phyloP scores from a whole-genome alignment of 352 stramenopile species.

The Thraustotheca clavata region DNA sequence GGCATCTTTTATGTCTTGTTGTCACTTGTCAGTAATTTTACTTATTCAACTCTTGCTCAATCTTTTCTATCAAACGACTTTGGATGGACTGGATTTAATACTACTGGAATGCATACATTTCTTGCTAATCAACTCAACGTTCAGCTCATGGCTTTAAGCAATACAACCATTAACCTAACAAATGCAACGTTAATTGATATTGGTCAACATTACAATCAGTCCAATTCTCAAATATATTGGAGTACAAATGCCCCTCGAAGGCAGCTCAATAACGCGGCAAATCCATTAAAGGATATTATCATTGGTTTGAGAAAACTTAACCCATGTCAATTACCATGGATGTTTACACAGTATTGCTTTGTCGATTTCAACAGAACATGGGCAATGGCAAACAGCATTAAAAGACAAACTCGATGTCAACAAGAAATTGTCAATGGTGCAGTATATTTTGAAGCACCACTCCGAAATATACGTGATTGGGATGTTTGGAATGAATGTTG shows the following conservation, averaged over 20 bases:
- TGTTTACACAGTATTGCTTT: constrained; percentile 20
- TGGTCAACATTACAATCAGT: background rate
- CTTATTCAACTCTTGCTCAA: background rate
- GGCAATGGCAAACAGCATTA: background rate
- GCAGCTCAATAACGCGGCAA: background rate
- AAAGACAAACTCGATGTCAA: background rate
- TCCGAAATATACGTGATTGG: constrained; percentile 6
- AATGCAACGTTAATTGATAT: background rate
- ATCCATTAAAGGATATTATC: background rate
- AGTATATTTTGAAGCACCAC: background rate
- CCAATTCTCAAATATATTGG: background rate
- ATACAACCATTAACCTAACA: background rate
- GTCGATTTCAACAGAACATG: background rate
- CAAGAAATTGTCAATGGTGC: background rate
- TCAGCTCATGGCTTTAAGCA: background rate
- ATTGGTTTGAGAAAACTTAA: background rate
- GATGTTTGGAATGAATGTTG: background rate
- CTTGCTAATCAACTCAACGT: background rate
- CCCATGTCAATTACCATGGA: constrained; percentile 10
- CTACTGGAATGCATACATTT: constrained; percentile 2
- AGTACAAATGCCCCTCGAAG: background rate
- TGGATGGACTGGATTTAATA: constrained; percentile 8
- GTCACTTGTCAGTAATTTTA: background rate
- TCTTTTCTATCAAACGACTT: constrained; percentile 8
- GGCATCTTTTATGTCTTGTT: background rate